Evolutionary conservation across 768 basidiomycete genomes (phyloP).

Genomic region (Crucibulum laeve): DNA sequence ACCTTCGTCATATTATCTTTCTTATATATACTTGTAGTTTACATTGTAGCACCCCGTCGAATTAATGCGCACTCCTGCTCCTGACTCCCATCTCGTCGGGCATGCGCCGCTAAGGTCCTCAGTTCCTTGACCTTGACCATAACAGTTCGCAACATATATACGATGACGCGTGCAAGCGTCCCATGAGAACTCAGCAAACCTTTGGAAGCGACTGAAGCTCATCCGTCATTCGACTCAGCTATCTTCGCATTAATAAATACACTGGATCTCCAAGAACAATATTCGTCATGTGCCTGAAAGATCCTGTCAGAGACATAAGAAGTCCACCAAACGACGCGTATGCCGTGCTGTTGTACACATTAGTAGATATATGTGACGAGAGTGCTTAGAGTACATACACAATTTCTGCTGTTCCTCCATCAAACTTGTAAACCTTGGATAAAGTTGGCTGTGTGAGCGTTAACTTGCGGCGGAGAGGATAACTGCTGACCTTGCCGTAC

Average conservation of each 20-base stretch:
- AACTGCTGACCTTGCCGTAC: constrained; percentile 85
- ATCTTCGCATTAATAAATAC: constrained; percentile 84
- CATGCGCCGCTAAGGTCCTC: no score
- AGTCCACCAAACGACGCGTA: constrained; percentile 97
- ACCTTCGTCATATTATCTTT: no score
- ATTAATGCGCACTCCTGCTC: no score
- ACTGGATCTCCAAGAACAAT: constrained; percentile 93
- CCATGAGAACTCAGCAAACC: no score
- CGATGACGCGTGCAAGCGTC: no score
- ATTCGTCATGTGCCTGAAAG: constrained; percentile 85
- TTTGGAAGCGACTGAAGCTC: no score
- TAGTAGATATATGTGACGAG: constrained; percentile 4
- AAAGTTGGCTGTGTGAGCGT: neutral
- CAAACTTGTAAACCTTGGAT: constrained; percentile 92
- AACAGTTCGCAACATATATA: no score
- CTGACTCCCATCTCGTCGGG: no score
- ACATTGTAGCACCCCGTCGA: no score
- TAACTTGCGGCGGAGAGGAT: neutral
- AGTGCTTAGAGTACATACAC: constrained; percentile 54
- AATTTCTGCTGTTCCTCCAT: constrained; percentile 76
- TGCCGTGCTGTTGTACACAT: constrained; percentile 59
- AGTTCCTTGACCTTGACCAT: no score
- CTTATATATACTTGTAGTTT: no score
- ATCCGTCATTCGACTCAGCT: no score
- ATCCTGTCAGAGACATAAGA: constrained; percentile 90